A percentile compares a stretch with the other conserved stretches of the same genome.
phyloP scores from a whole-genome alignment of 2,329 filamentous ascomycete genomes.

The Sporothrix inflata region DNA sequence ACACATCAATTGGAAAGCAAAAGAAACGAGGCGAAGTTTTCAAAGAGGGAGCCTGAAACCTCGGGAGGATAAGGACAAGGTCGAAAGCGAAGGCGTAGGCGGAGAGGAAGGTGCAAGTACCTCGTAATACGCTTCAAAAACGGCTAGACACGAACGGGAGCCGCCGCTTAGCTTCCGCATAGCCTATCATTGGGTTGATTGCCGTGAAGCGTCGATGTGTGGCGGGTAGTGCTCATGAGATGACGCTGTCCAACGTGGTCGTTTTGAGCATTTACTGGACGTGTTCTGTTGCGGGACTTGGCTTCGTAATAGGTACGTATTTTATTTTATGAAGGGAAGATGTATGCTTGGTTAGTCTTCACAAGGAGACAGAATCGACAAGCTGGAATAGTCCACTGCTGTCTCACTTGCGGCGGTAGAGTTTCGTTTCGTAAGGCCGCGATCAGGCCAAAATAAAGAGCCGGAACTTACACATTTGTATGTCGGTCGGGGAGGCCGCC shows the following conservation, averaged over 20 bases:
- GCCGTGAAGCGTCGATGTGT: neutral
- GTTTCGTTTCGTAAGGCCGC: slow-evolving; percentile 22
- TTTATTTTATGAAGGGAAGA: neutral
- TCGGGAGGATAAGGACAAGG: neutral
- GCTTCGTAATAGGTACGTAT: neutral
- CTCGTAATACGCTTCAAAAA: neutral
- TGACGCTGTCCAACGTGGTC: neutral
- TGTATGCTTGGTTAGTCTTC: neutral
- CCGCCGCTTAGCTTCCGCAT: neutral
- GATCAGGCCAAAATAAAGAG: slow-evolving; percentile 13
- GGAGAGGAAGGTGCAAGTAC: neutral
- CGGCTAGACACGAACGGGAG: slow-evolving; percentile 9
- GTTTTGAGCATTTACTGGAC: neutral
- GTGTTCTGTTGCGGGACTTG: neutral
- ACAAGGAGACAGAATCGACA: neutral
- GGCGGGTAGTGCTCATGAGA: neutral
- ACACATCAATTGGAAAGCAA: neutral
- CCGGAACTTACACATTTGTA: neutral
- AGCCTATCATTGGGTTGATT: neutral
- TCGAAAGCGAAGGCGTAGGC: neutral
- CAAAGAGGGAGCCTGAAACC: neutral
- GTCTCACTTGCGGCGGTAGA: neutral
- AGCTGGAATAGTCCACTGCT: neutral
- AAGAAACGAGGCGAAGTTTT: neutral
- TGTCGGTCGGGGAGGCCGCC: neutral